Percentiles rank a stretch among this genome's conserved stretches.
phyloP scores from a whole-genome alignment of 2,329 filamentous ascomycete species.

The Penicillium corylophilum region DNA sequence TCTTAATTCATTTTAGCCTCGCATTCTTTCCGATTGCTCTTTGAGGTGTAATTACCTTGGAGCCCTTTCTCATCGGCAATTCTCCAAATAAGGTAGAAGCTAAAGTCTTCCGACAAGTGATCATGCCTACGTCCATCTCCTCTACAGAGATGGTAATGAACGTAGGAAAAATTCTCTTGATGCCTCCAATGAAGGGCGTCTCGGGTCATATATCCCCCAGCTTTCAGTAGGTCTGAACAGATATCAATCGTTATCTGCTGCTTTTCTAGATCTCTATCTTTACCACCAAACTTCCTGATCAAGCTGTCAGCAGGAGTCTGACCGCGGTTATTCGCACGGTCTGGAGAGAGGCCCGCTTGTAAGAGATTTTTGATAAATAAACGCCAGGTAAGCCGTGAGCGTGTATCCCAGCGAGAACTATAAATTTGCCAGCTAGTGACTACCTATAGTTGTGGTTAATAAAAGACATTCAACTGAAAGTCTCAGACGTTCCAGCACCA shows the following conservation, averaged over 20 bases:
- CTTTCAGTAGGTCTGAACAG: conserved; percentile 1
- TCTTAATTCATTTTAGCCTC: not conserved
- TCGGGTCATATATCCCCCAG: conserved; percentile 3
- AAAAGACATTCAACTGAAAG: not conserved
- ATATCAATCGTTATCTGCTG: conserved; percentile 4
- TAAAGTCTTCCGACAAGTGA: conserved; percentile 2
- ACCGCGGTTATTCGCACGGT: not conserved
- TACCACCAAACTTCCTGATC: not conserved
- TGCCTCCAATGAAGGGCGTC: conserved; percentile 2
- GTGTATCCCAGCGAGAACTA: not conserved
- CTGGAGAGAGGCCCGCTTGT: not conserved
- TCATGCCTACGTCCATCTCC: conserved; percentile 3
- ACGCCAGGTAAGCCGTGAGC: conserved; percentile 1
- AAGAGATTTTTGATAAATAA: not conserved
- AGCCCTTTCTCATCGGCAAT: conserved; percentile 3
- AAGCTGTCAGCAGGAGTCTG: conserved; percentile 3
- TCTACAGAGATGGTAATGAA: not conserved
- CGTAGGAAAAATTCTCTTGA: not conserved
- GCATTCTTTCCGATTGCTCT: not conserved
- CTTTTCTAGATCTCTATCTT: not conserved
- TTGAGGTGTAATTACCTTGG: not conserved
- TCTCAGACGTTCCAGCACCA: not conserved
- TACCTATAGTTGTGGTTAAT: not conserved
- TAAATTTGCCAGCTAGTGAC: conserved; percentile 1
- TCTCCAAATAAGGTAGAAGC: conserved; percentile 1